Base-by-base conservation (phyloP, 1,284 basidiomycete genomes). In the Cystobasidium sp. region DNA sequence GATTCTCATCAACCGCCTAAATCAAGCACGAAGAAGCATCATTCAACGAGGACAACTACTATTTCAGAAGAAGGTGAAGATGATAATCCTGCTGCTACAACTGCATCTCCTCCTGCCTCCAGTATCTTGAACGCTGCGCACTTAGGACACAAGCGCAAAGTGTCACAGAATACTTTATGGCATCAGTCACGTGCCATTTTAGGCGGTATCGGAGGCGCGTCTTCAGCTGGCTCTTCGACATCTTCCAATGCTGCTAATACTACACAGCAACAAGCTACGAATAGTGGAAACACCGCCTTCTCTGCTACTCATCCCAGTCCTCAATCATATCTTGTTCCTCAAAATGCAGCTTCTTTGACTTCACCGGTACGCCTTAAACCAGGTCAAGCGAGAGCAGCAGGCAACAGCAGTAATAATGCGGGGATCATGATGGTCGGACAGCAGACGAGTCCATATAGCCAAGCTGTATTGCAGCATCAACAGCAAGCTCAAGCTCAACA, bases 171-270 rank as follows among this genome's bases (percentile, higher is more conserved):
- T 46, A 73, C 70, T 6, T 37, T 73, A 16, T 73, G 70, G 70
- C 70, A 73, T 37, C 62, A 73, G 51, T 73, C 70, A 49, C 61
- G 70, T 56, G 70, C 70, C 16, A 73, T 73, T 39, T 46, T 73
- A 22, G 47, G 58, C 14, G 62, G 70, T 9, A 73, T 56, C n/a
- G 66, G 53, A 44, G 66, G 53, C n/a, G 49, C 64, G 37, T 20
- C 64, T 39, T 47, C 49, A 24, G 24, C 24, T 16, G 18, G 44
- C 39, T 39, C 43, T 7, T 59, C 64, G 16, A 47, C 20, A 0
- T 47, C 64, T 53, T 41, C 56, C 18, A 31, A 59, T 31, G 37
- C 56, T 59, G 44, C 20, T 16, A 51, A 51, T 51, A 20, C 1
- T 6, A 3, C 49, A 51, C 49, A 51, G 49, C 49, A 51, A 22